These are phyloP conservation scores for Eucalyptus urophylla DNA, from an alignment of 345 rosid species.

Conservation along the genomic window DNA sequence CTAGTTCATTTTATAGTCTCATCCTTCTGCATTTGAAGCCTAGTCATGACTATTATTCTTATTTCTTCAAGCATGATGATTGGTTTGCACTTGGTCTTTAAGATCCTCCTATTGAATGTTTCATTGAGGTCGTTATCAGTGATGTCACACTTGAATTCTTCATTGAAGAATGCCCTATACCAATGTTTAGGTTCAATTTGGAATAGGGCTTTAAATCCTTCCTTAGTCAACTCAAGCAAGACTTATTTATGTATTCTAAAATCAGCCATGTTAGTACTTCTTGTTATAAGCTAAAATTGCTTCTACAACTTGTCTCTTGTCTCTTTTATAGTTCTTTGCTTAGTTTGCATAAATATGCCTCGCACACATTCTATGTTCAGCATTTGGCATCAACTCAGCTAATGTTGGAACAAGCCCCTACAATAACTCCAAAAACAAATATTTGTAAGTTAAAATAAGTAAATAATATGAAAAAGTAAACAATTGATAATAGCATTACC, in stretches of 20 bases:
- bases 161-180: neutral
- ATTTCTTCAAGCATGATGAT: neutral
- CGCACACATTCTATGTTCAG: too few relatives aligned
- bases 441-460: neutral
- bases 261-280: neutral
- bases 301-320: fast-evolving
- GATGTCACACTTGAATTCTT: neutral
- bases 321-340: neutral
- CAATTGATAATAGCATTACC: neutral
- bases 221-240: neutral
- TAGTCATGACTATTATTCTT: neutral
- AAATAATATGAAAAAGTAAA: neutral
- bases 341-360: neutral
- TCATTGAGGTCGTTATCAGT: neutral
- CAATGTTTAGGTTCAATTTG: neutral
- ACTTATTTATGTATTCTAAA: too few relatives aligned
- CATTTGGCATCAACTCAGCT: neutral
- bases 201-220: neutral
- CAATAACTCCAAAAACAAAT: neutral
- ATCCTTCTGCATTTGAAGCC: neutral
- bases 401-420: neutral
- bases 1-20: neutral
- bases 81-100: neutral
- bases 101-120: neutral
- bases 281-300: too few relatives aligned